Evolutionary conservation across 2,329 filamentous ascomycete genomes (phyloP).

Genomic region (Tolypocladium nubicola): DNA sequence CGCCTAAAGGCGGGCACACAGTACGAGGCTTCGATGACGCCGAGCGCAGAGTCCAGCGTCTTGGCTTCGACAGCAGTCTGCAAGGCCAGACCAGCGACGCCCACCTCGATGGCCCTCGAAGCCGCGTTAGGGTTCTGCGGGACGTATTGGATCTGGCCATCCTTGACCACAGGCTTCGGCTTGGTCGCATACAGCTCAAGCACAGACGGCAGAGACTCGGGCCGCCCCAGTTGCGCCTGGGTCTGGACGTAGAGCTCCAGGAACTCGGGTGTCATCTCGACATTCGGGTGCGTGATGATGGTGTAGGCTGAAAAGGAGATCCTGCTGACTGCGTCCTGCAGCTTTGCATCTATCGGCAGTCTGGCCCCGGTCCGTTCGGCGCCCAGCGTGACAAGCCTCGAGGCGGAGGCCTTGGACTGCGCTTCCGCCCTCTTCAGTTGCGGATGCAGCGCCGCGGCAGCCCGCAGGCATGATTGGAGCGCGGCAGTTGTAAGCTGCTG

Average conservation of each 20-base stretch:
- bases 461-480: slow-evolving; percentile 33
- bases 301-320: slow-evolving; percentile 54
- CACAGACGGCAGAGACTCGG: slow-evolving; percentile 67
- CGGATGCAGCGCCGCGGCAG: slow-evolving; percentile 32
- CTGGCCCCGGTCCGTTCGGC: slow-evolving; percentile 20
- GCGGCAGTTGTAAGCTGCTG: slow-evolving; percentile 31
- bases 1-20: slow-evolving; percentile 54
- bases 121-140: slow-evolving; percentile 57
- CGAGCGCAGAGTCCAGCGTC: slow-evolving; percentile 67
- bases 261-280: slow-evolving; percentile 68
- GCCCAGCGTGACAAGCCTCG: slow-evolving; percentile 39
- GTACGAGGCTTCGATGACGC: slow-evolving; percentile 62
- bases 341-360: slow-evolving; percentile 19
- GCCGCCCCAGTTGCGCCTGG: slow-evolving; percentile 61
- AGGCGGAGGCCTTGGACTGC: slow-evolving; percentile 35
- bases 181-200: slow-evolving; percentile 80
- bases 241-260: slow-evolving; percentile 67
- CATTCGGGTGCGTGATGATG: slow-evolving; percentile 61
- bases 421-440: slow-evolving; percentile 27
- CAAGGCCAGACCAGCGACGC: slow-evolving; percentile 63
- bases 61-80: slow-evolving; percentile 69
- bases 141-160: slow-evolving; percentile 48
- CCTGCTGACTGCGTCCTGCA: slow-evolving; percentile 35
- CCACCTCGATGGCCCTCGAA: slow-evolving; percentile 60
- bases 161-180: slow-evolving; percentile 53